A percentile compares a stretch with the other conserved stretches of the same genome.
Evolutionary conservation across 495 filamentous ascomycete genomes (phyloP).

Genomic region (Hyaloscypha bicolor): DNA sequence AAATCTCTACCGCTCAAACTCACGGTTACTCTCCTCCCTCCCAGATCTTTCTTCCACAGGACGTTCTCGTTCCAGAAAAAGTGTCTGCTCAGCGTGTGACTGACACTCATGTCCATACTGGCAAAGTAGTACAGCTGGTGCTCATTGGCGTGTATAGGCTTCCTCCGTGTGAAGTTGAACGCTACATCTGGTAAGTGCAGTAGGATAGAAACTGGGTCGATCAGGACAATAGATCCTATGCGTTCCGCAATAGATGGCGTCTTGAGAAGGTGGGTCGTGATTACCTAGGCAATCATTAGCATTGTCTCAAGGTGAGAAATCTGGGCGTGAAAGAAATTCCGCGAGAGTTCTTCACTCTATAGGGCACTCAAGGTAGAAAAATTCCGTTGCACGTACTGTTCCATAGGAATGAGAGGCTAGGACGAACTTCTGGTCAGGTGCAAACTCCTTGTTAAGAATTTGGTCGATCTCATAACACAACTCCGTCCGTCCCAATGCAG

Average conservation of each 20-base stretch:
- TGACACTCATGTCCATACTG: constrained; percentile 62
- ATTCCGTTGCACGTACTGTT: constrained; percentile 60
- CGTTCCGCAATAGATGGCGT: constrained; percentile 40
- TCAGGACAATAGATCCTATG: constrained; percentile 53
- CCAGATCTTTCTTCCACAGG: constrained; percentile 63
- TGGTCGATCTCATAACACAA: constrained; percentile 52
- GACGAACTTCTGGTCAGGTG: constrained; percentile 49
- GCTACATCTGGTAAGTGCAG: constrained; percentile 69
- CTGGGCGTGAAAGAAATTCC: background rate
- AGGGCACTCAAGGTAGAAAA: constrained; percentile 38
- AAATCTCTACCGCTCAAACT: constrained; percentile 61
- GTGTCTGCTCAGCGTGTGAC: constrained; percentile 57
- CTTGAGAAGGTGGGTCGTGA: constrained; percentile 63
- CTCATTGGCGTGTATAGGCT: constrained; percentile 59
- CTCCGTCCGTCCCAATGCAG: constrained; percentile 45
- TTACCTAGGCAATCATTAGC: constrained; percentile 33
- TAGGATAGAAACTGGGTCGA: constrained; percentile 67
- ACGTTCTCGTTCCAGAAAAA: constrained; percentile 73
- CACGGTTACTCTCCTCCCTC: constrained; percentile 38
- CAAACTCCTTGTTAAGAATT: constrained; percentile 54
- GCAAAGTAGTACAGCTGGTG: constrained; percentile 70
- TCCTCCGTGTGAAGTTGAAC: constrained; percentile 67
- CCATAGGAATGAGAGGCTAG: constrained; percentile 66
- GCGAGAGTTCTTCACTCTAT: background rate
- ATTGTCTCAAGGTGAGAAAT: background rate